Evolutionary conservation across 805 yeast species (phyloP).

Genomic region (Maudiozyma saulgeensis): DNA sequence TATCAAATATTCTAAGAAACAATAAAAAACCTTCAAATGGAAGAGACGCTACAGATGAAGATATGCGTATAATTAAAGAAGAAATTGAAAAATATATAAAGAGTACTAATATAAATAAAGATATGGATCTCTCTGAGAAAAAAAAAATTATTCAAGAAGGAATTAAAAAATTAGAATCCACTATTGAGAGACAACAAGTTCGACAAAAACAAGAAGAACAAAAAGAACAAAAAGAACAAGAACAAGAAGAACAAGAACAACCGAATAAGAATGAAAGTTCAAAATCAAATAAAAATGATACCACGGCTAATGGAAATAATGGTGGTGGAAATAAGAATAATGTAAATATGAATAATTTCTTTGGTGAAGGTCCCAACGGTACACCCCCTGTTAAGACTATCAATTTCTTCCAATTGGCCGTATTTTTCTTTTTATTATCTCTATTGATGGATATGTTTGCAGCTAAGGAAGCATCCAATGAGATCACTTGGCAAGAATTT

Average conservation of each 20-base stretch:
- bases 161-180: slow-evolving; percentile 17
- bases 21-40: background rate
- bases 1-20: background rate
- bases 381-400: slow-evolving; percentile 25
- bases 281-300: background rate
- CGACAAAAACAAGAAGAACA: slow-evolving; percentile 1
- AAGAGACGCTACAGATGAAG: slow-evolving; percentile 18
- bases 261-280: background rate
- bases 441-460: slow-evolving; percentile 26
- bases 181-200: slow-evolving; percentile 16
- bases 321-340: background rate
- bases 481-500: slow-evolving; percentile 89
- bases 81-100: slow-evolving; percentile 20
- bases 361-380: background rate
- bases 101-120: slow-evolving; percentile 11
- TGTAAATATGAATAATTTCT: background rate
- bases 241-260: slow-evolving; percentile 1
- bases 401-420: slow-evolving; percentile 29
- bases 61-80: slow-evolving; percentile 15
- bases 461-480: slow-evolving; percentile 32
- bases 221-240: slow-evolving; percentile 1
- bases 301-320: background rate
- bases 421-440: slow-evolving; percentile 26
- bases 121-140: slow-evolving; percentile 11
- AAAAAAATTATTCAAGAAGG: slow-evolving; percentile 19